Conservation (phyloP, 1,284 basidiomycete species). For the Leccinum pachyderme region DNA sequence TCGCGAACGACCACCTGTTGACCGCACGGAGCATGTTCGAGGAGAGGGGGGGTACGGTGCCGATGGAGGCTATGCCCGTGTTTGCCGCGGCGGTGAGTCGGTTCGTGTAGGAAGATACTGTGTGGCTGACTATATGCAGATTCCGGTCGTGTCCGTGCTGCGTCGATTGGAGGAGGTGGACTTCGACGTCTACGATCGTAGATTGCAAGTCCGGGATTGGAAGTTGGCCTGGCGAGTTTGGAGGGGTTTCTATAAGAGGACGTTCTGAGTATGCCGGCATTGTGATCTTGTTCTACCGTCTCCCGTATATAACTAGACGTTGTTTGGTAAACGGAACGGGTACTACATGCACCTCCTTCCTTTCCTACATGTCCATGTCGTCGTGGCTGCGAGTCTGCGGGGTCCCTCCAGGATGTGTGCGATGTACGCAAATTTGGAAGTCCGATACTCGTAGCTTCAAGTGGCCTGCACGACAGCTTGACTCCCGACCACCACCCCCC, state of each 20-base stretch:
- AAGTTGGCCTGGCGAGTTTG: conserved; percentile 85
- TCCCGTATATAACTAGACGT: conserved; percentile 9
- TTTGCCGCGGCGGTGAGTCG: conserved; percentile 75
- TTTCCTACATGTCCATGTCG: conserved; percentile 2
- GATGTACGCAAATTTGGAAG: conserved; percentile 38
- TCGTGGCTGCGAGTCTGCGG: conserved; percentile 32
- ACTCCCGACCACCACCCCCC: conserved; percentile 35
- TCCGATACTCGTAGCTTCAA: conserved; percentile 37
- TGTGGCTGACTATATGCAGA: conserved; percentile 41
- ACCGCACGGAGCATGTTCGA: conserved; percentile 81
- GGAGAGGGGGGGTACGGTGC: conserved; percentile 60
- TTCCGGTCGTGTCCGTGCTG: conserved; percentile 76
- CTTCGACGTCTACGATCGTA: conserved; percentile 81
- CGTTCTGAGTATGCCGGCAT: conserved; percentile 48
- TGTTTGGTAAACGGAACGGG: conserved; percentile 5
- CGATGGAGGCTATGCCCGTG: conserved; percentile 66
- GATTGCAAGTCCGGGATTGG: conserved; percentile 78
- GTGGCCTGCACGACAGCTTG: conserved; percentile 33
- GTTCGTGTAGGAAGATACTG: conserved; percentile 7
- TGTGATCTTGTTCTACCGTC: conserved; percentile 14
- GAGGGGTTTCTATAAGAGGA: conserved; percentile 63
- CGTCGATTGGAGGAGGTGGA: conserved; percentile 71
- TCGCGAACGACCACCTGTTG: conserved; percentile 88
- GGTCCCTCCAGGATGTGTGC: conserved; percentile 29
- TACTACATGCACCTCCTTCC: not conserved